These are phyloP conservation scores for Isabelozyma gotoi DNA, from an alignment of 805 yeast species.

Conservation along the genomic window DNA sequence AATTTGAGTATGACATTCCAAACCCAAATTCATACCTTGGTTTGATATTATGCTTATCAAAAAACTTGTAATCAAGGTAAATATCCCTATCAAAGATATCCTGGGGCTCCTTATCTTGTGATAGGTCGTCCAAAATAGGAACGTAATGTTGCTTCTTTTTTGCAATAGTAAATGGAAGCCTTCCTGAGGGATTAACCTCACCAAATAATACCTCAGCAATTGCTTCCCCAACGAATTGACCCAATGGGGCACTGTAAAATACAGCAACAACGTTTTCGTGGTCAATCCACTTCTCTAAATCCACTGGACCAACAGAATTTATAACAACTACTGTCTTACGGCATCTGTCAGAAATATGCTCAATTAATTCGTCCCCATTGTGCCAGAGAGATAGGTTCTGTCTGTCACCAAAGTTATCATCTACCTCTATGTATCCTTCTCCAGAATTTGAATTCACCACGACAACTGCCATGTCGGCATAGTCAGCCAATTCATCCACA, in stretches of 20 bases:
- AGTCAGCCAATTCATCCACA: constrained; percentile 45
- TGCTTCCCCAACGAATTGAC: constrained; percentile 57
- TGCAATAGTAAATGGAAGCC: constrained; percentile 63
- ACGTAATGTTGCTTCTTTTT: constrained; percentile 47
- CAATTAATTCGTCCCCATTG: constrained; percentile 54
- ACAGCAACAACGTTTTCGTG: constrained; percentile 60
- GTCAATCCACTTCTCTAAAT: constrained; percentile 57
- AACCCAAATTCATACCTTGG: constrained; percentile 64
- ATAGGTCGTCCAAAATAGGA: constrained; percentile 40
- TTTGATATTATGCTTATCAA: constrained; percentile 53
- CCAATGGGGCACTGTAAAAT: constrained; percentile 54
- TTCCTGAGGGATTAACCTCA: constrained; percentile 61
- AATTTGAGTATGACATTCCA: constrained; percentile 57
- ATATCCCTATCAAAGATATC: constrained; percentile 48
- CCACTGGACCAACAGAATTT: constrained; percentile 61
- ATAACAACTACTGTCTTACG: constrained; percentile 58
- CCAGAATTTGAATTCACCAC: constrained; percentile 57
- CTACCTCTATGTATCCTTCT: constrained; percentile 58
- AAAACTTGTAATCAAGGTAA: constrained; percentile 55
- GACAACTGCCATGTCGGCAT: constrained; percentile 53
- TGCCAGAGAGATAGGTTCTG: constrained; percentile 55
- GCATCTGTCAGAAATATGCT: constrained; percentile 48
- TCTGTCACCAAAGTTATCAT: constrained; percentile 59
- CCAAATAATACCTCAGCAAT: constrained; percentile 61
- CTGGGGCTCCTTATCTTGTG: constrained; percentile 31